These are phyloP conservation scores for Auricularia cornea DNA, from an alignment of 768 basidiomycete species.

Conservation along the genomic window DNA sequence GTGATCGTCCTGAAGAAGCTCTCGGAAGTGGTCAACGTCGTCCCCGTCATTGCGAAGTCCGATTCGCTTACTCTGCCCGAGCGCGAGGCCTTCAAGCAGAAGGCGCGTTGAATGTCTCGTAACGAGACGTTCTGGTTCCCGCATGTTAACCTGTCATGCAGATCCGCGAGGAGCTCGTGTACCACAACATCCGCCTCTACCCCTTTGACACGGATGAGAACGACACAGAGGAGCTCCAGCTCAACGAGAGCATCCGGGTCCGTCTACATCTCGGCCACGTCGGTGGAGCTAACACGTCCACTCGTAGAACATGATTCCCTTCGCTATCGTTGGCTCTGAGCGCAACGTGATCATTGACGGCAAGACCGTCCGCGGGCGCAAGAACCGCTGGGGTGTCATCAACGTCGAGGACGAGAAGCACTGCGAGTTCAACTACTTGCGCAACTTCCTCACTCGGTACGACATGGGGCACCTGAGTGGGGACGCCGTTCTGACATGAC, in stretches of 20 bases:
- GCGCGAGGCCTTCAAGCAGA: conserved; percentile 85
- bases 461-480: not conserved
- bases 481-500: not conserved
- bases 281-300: not conserved
- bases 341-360: conserved; percentile 92
- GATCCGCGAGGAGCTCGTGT: conserved; percentile 89
- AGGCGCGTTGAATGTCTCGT: conserved; percentile 43
- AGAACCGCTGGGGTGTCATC: conserved; percentile 97
- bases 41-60: conserved; percentile 97
- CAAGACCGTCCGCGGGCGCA: conserved; percentile 88
- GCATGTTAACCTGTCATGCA: conserved; percentile 24
- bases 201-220: conserved; percentile 96
- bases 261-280: conserved; percentile 21
- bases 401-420: conserved; percentile 95
- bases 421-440: conserved; percentile 96
- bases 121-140: not conserved
- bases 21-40: conserved; percentile 97
- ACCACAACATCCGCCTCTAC: conserved; percentile 90
- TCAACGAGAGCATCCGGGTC: conserved; percentile 87
- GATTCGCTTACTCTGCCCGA: conserved; percentile 93
- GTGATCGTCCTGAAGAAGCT: conserved; percentile 99
- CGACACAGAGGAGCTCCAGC: conserved; percentile 83
- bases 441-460: conserved; percentile 91
- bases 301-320: conserved; percentile 81
- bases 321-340: conserved; percentile 97